A percentile compares a stretch with the other conserved stretches of the same genome.
phyloP scores from a whole-genome alignment of 139 green algal species.

The Yamagishiella unicocca region DNA sequence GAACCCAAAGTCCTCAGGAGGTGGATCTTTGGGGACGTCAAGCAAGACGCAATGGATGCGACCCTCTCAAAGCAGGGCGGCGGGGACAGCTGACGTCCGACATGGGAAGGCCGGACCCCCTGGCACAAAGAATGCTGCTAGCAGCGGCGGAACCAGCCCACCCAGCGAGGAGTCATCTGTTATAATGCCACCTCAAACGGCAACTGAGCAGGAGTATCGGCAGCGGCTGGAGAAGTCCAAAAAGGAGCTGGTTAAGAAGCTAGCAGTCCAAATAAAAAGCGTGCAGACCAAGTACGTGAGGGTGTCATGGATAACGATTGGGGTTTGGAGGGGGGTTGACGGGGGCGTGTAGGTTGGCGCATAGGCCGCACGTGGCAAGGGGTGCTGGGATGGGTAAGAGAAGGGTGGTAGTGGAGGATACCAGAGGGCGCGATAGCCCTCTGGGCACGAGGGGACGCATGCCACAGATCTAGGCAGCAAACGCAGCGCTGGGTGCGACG shows the following conservation, averaged over 20 bases:
- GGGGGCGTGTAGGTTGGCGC: too few relatives aligned
- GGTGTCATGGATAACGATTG: too few relatives aligned
- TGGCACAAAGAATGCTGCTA: background rate
- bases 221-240: conserved; percentile 1
- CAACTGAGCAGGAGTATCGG: conserved; percentile 14
- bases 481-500: too few relatives aligned
- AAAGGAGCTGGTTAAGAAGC: conserved; percentile 36
- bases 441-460: too few relatives aligned
- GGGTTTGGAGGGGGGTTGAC: too few relatives aligned
- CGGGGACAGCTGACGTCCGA: background rate
- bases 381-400: too few relatives aligned
- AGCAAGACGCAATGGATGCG: conserved; percentile 35
- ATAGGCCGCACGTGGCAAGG: too few relatives aligned
- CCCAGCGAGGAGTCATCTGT: background rate
- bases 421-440: too few relatives aligned
- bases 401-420: too few relatives aligned
- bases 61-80: background rate
- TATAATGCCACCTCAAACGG: background rate
- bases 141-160: background rate
- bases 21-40: background rate
- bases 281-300: conserved; percentile 3
- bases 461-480: too few relatives aligned
- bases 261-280: conserved; percentile 38
- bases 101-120: background rate
- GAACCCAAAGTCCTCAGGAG: background rate